These are phyloP conservation scores for Pseudogymnoascus sp. DNA, from an alignment of 2,329 filamentous ascomycete species.

Conservation along the genomic window DNA sequence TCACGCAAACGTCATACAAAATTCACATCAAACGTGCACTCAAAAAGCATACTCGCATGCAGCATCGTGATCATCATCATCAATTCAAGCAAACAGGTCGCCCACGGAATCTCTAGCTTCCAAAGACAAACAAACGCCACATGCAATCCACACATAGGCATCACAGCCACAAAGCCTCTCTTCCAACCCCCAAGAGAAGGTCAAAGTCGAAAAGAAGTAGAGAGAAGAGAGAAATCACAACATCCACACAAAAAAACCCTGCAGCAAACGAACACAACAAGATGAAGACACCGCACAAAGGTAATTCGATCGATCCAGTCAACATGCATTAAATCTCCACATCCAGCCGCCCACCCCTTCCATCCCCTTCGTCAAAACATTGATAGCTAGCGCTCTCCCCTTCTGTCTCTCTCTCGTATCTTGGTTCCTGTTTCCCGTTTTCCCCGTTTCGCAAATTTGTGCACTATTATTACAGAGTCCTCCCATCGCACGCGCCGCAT, in stretches of 20 bases:
- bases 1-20: not conserved
- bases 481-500: not conserved
- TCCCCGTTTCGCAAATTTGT: not conserved
- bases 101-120: not conserved
- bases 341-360: not conserved
- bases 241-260: not conserved
- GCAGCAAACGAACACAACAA: not conserved
- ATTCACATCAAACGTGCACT: not conserved
- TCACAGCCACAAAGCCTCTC: not conserved
- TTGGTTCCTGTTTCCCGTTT: not conserved
- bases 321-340: not conserved
- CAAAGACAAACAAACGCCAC: not conserved
- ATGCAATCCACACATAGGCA: not conserved
- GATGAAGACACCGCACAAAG: not conserved
- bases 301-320: not conserved
- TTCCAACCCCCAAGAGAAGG: not conserved
- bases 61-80: not conserved
- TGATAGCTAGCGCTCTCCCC: not conserved
- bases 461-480: constrained; percentile 1
- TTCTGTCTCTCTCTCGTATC: not conserved
- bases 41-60: not conserved
- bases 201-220: not conserved
- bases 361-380: not conserved
- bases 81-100: not conserved
- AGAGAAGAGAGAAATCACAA: not conserved